A percentile compares a stretch with the other conserved stretches of the same genome.
Conservation (phyloP, 192 early-diverging fungal species). For the Coemansia sp. region DNA sequence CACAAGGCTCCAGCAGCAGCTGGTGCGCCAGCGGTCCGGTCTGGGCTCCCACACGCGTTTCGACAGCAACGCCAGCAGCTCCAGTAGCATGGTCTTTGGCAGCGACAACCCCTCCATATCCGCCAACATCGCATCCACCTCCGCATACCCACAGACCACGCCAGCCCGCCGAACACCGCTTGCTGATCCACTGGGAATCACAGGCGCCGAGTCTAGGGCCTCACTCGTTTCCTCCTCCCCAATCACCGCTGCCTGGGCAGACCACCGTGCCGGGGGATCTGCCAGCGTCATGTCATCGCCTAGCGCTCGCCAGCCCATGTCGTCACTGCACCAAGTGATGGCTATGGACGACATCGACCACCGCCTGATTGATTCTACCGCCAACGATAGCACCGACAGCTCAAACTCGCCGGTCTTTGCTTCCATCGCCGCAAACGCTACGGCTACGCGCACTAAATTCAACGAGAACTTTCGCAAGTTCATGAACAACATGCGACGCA, state of each 20-base stretch:
- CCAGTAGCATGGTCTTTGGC: constrained; percentile 15
- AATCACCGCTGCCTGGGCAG: background rate
- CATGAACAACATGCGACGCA: constrained; percentile 51
- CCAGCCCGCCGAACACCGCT: background rate
- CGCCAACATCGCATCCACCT: background rate
- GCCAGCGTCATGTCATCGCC: constrained; percentile 4
- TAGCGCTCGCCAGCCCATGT: background rate
- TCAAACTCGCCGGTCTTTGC: constrained; percentile 34
- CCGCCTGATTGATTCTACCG: background rate
- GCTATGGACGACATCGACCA: background rate
- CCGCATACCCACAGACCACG: background rate
- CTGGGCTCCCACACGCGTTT: constrained; percentile 17
- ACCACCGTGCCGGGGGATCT: background rate
- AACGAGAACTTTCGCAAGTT: constrained; percentile 56
- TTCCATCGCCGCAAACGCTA: constrained; percentile 44
- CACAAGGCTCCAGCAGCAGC: constrained; percentile 4
- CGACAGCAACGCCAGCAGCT: constrained; percentile 22
- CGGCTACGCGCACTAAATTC: constrained; percentile 38
- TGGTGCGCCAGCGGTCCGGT: background rate
- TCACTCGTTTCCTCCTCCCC: background rate
- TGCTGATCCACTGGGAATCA: constrained; percentile 39
- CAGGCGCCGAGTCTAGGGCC: constrained; percentile 3
- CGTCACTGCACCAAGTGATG: background rate
- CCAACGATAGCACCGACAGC: constrained; percentile 4
- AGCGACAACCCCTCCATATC: too few relatives aligned